Percentiles rank a stretch among this genome's conserved stretches.
Evolutionary conservation across 2,329 filamentous ascomycete genomes (phyloP).

Genomic region (Pseudogymnoascus sp.): DNA sequence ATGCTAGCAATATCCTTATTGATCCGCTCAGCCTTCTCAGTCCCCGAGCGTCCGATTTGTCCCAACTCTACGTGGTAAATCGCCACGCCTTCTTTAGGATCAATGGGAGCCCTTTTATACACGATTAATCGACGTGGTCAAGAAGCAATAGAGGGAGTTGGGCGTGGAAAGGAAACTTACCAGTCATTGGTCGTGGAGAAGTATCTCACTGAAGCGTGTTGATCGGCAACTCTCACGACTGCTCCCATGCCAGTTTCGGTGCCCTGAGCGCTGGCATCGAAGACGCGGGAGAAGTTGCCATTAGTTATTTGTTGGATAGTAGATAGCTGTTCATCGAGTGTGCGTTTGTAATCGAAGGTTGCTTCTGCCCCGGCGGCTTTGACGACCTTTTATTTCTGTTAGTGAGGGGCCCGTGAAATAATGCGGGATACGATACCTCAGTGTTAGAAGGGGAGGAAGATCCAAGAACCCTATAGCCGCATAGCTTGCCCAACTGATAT

Average conservation of each 20-base stretch:
- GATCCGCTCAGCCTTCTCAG: slow-evolving; percentile 10
- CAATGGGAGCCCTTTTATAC: slow-evolving; percentile 17
- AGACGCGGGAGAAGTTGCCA: slow-evolving; percentile 28
- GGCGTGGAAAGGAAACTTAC: slow-evolving; percentile 18
- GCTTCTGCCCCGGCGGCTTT: slow-evolving; percentile 26
- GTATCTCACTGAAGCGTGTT: slow-evolving; percentile 23
- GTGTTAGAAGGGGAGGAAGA: slow-evolving; percentile 28
- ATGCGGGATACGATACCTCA: background rate
- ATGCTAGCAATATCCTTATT: slow-evolving; percentile 15
- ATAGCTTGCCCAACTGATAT: slow-evolving; percentile 27
- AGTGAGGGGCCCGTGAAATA: background rate
- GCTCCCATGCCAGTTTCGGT: slow-evolving; percentile 26
- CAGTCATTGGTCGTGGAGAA: slow-evolving; percentile 30
- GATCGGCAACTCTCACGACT: slow-evolving; percentile 19
- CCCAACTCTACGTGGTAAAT: slow-evolving; percentile 17
- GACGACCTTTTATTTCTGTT: slow-evolving; percentile 22
- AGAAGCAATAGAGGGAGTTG: background rate
- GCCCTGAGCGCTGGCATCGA: slow-evolving; percentile 28
- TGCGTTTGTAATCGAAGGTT: slow-evolving; percentile 26
- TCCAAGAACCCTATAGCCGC: slow-evolving; percentile 31
- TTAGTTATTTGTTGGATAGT: slow-evolving; percentile 27
- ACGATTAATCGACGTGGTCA: background rate
- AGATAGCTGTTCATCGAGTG: slow-evolving; percentile 26
- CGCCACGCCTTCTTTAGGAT: slow-evolving; percentile 13
- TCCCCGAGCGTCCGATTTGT: slow-evolving; percentile 17